A percentile compares a stretch with the other conserved stretches of the same genome.
phyloP scores from a whole-genome alignment of 768 basidiomycete genomes.

The Lactifluus piperatus region DNA sequence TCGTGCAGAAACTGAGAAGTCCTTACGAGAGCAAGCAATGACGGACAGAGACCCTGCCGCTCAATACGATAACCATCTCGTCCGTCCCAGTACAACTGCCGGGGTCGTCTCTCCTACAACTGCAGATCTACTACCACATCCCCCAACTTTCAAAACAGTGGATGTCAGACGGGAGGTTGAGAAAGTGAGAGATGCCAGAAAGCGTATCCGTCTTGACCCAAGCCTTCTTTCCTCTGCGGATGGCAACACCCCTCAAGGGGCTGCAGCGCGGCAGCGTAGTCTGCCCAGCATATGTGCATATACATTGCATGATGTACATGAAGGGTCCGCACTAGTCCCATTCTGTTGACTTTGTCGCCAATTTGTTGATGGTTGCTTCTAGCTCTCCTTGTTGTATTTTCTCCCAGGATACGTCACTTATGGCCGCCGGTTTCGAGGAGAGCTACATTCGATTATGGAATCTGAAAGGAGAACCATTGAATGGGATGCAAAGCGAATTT shows the following conservation, averaged over 20 bases:
- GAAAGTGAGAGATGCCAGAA: slow-evolving; percentile 80
- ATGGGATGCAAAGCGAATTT: slow-evolving; percentile 70
- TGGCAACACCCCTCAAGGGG: slow-evolving; percentile 48
- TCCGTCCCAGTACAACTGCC: slow-evolving; percentile 39
- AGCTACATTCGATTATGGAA: slow-evolving; percentile 95
- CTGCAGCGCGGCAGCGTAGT: slow-evolving; percentile 49
- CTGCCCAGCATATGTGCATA: slow-evolving; percentile 93
- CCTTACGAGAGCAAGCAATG: slow-evolving; percentile 74
- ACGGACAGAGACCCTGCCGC: slow-evolving; percentile 58
- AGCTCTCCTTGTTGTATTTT: slow-evolving; percentile 85
- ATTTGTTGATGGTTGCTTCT: slow-evolving; percentile 5
- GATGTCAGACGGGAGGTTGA: slow-evolving; percentile 92
- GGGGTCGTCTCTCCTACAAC: slow-evolving; percentile 59
- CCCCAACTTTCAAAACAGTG: slow-evolving; percentile 70
- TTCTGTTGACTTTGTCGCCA: neutral
- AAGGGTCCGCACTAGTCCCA: slow-evolving; percentile 55
- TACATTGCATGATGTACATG: slow-evolving; percentile 89
- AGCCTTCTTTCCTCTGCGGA: slow-evolving; percentile 51
- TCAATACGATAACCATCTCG: slow-evolving; percentile 54
- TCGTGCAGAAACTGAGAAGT: slow-evolving; percentile 69
- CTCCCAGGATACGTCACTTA: slow-evolving; percentile 81
- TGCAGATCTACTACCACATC: slow-evolving; percentile 70
- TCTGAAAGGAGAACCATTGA: slow-evolving; percentile 83
- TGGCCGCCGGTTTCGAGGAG: slow-evolving; percentile 94
- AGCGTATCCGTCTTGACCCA: slow-evolving; percentile 86